Base-by-base conservation (phyloP, 441 rosid species). In the Pelargonium hybrid region DNA sequence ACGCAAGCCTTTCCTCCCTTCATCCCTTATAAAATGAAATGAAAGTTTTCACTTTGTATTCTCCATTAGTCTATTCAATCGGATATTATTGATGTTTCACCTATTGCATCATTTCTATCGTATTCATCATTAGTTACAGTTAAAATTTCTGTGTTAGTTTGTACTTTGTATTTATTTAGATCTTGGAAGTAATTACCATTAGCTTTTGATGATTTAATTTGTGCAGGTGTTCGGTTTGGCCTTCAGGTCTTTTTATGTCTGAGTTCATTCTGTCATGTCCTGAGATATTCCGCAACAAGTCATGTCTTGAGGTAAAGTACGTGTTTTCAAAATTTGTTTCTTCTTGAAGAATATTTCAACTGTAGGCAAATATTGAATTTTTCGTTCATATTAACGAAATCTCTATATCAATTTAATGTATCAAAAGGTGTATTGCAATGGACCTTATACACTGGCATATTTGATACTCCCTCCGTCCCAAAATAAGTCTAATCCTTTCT, bases 201-300 rank as follows among this genome's bases (percentile, higher is more conserved):
- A 9, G 63, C 52, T 70, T 48, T 43, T 70, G 11, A 59, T 68
- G 70, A 31, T 65, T 74, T 74, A 50, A 62, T 69, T 75, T 70
- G 17, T 43, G 8, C 89, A 93, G 97, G 83, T 93, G 97, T 80
- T 86, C 90, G 11, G 70, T 93, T 71, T 93, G 97, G 94, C 94
- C 98, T 1, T 85, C 93, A 70, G 85, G 97, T 84, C 82, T 93
- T 45, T 88, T 82, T 74, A 75, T 93, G 77, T 91, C 97, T 3
- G 96, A 91, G 79, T 79, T 86, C 65, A 71, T 91, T 68, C 85
- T 93, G 77, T 89, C 96, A 68, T 85, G 74, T 78, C 98, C 96
- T 2, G 88, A 91, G n/a, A 74, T 81, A 70, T 89, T 93, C 80
- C 73, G 82, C 20, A 71, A 79, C 65, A 88, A 86, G 80, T 80